phyloP scores from a whole-genome alignment of 768 basidiomycete species.

The Symmetrospora coprosmae region DNA sequence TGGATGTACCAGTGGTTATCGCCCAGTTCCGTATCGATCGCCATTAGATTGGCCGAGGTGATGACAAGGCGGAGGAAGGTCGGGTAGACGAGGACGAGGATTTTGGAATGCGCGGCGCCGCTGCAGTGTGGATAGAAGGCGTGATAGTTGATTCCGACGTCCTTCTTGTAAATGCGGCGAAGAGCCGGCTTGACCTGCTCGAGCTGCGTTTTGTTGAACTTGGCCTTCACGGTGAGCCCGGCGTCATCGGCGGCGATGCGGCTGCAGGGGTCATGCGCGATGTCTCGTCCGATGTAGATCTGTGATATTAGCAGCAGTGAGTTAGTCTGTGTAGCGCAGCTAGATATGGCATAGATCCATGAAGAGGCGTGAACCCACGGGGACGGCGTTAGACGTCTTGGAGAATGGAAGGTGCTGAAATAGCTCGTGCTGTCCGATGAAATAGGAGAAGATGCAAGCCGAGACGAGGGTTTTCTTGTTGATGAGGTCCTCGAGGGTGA shows the following conservation, averaged over 20 bases:
- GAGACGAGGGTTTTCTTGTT: background rate
- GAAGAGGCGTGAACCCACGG: background rate
- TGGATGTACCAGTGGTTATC: background rate
- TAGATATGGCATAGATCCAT: background rate
- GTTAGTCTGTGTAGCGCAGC: too few relatives aligned
- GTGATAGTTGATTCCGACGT: background rate
- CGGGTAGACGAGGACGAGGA: background rate
- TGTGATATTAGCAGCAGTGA: too few relatives aligned
- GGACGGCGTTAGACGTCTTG: background rate
- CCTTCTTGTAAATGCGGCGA: background rate
- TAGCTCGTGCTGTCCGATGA: conserved; percentile 10
- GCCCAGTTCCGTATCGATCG: background rate
- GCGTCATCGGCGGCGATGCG: background rate
- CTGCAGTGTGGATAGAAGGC: background rate
- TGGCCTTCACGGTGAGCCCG: background rate
- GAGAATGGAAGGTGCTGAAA: background rate
- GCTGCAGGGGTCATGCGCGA: background rate
- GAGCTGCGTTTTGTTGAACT: background rate
- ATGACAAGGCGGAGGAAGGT: background rate
- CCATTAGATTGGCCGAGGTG: background rate
- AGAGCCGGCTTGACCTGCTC: background rate
- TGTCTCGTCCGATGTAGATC: background rate
- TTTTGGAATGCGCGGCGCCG: background rate
- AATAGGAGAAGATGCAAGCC: background rate
- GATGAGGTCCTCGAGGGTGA: background rate